Base-by-base conservation (phyloP, 1,139 yeast genomes). In the Kodamaea ohmeri region DNA sequence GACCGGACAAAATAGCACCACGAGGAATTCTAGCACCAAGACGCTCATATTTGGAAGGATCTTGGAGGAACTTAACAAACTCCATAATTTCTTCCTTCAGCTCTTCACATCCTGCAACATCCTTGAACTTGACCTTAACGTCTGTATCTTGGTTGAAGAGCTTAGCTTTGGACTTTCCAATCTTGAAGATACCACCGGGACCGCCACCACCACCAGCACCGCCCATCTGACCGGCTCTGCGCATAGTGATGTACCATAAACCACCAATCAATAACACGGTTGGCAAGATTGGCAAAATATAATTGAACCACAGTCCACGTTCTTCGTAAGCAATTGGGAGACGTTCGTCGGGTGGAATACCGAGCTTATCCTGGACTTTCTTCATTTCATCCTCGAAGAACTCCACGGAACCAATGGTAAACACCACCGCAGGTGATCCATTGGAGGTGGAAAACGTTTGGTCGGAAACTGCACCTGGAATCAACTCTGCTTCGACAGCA, bases 71-170 rank as follows among this genome's bases (percentile, higher is more conserved):
- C 51, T 80, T 79, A 33, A 84, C 94, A 62, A 84, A 84, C 58
- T 84, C 94, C 89, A 83, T 82, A 49, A 84, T 82, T 61, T 84
- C 94, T 57, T 81, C 88, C 52, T 84, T 84, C 6, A 90, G 85
- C 58, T 84, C 94, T 50, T 80, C 85, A 58, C 87, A 80, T 22
- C 94, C 94, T 1, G 94, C 94, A 39, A 84, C 92, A 56, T 83
- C 92, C 47, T 80, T 79, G 52, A 84, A 84, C 51, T 78, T 81
- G 34, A 83, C 76, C 52, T 82, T 81, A 38, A 82, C 83, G 40
- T 80, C 84, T 4, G 80, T 77, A 48, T 83, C 89, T 44, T 78
- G 81, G 53, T 83, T 82, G 56, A 83, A 83, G 42, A 76, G 65
- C 52, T 80, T 81, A 1, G 89, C 89, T 50, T 80, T 82, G 6